Evolutionary conservation across 305 asterid genomes (phyloP).

Genomic region (Rubia occidens): DNA sequence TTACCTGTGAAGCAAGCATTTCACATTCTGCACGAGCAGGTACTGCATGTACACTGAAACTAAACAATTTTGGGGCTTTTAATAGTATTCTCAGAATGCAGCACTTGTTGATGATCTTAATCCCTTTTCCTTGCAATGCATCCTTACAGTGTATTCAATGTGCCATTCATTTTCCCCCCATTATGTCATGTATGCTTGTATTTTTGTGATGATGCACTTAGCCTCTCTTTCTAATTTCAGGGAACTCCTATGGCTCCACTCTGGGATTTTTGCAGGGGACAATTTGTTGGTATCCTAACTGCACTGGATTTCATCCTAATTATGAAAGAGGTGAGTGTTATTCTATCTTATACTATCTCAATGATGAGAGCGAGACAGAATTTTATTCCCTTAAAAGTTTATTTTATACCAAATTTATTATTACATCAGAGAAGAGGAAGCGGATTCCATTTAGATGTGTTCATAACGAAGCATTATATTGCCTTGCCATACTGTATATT

Average conservation of each 20-base stretch:
- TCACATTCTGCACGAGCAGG: slow-evolving; percentile 96
- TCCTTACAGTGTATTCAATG: not conserved
- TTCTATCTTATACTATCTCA: not conserved
- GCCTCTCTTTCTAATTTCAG: slow-evolving; percentile 32
- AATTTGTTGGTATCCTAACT: slow-evolving; percentile 83
- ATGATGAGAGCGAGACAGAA: not conserved
- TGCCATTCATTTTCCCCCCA: slow-evolving; percentile 3
- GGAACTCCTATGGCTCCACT: slow-evolving; percentile 79
- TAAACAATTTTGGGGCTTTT: not conserved
- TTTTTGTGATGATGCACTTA: slow-evolving; percentile 8
- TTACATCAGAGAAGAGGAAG: not conserved
- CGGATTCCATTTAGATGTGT: not conserved
- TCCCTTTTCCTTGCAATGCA: not conserved
- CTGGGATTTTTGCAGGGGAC: slow-evolving; percentile 75
- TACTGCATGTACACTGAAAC: slow-evolving; percentile 17
- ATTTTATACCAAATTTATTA: not conserved
- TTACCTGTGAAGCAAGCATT: slow-evolving; percentile 95
- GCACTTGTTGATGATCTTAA: not conserved
- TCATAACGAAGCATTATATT: not conserved
- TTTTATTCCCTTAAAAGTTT: not conserved
- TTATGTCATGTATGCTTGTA: slow-evolving; percentile 11
- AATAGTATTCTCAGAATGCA: not conserved
- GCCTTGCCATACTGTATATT: not conserved
- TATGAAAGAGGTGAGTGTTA: slow-evolving; percentile 68
- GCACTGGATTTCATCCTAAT: slow-evolving; percentile 86